Conservation (phyloP, 1,284 basidiomycete species). For the Cryptococcus deneoformans region DNA sequence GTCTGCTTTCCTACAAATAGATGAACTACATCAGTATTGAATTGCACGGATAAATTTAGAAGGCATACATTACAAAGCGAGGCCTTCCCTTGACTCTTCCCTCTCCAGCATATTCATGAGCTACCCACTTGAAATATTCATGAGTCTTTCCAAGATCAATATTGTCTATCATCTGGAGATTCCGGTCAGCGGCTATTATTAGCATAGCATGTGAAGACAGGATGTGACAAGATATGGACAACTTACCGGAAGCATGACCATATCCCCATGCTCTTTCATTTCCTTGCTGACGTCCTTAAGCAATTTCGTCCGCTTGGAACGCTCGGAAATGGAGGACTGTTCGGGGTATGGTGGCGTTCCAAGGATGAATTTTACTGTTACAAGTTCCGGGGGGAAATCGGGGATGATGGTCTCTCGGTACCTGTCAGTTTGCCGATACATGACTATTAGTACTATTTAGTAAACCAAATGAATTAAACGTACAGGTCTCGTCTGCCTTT, state of each 20-base stretch:
- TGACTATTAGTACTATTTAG: background rate
- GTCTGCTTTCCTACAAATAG: slow-evolving; percentile 21
- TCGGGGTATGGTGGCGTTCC: slow-evolving; percentile 39
- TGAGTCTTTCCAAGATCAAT: slow-evolving; percentile 51
- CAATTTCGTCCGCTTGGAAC: slow-evolving; percentile 12
- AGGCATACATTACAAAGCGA: slow-evolving; percentile 42
- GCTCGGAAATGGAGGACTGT: slow-evolving; percentile 22
- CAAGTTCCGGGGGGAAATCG: slow-evolving; percentile 40
- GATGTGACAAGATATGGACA: background rate
- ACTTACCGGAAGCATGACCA: slow-evolving; percentile 48
- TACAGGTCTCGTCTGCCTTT: slow-evolving; percentile 41
- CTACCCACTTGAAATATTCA: slow-evolving; percentile 50
- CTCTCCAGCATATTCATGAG: slow-evolving; percentile 37
- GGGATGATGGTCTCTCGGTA: slow-evolving; percentile 41
- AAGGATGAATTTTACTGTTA: slow-evolving; percentile 50
- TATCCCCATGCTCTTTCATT: slow-evolving; percentile 42
- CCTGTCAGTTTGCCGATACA: slow-evolving; percentile 12
- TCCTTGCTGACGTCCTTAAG: slow-evolving; percentile 28
- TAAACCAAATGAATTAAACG: slow-evolving; percentile 13
- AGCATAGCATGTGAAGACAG: too few species aligned
- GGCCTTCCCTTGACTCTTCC: slow-evolving; percentile 44
- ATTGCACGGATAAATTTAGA: slow-evolving; percentile 16
- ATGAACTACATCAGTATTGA: background rate
- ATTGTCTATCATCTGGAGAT: slow-evolving; percentile 44
- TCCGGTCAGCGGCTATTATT: background rate